Conservation (phyloP, 805 yeast species). For the Martiniozyma abietophila region DNA sequence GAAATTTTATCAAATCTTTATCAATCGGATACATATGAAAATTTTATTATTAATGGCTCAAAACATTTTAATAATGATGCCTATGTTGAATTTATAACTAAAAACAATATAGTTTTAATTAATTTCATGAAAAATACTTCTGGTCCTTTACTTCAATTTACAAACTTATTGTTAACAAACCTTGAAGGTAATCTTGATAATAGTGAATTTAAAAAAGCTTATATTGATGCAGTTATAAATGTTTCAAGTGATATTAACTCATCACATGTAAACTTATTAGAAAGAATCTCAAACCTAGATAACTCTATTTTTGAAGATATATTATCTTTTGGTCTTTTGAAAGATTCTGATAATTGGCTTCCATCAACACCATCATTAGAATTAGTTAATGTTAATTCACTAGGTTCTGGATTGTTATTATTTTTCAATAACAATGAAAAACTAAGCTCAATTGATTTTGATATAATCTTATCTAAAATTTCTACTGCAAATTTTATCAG, state of each 20-base stretch:
- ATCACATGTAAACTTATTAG: too few relatives aligned
- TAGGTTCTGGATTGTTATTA: conserved; percentile 16
- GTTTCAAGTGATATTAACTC: too few relatives aligned
- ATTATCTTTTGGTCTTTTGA: background rate
- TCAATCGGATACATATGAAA: conserved; percentile 13
- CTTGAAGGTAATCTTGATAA: too few relatives aligned
- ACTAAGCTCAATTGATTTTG: background rate
- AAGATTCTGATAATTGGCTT: conserved; percentile 1
- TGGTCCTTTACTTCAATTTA: too few relatives aligned
- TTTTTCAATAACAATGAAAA: conserved; percentile 9
- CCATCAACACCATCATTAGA: conserved; percentile 10
- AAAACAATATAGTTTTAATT: conserved; percentile 12
- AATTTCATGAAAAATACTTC: conserved; percentile 13
- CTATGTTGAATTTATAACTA: conserved; percentile 13
- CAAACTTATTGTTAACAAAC: too few relatives aligned
- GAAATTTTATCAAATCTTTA: conserved; percentile 29
- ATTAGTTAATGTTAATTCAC: conserved; percentile 17
- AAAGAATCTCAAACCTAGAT: background rate
- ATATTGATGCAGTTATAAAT: conserved; percentile 10
- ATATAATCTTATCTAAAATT: too few relatives aligned
- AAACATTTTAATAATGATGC: conserved; percentile 16
- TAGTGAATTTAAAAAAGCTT: conserved; percentile 12
- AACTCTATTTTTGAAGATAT: background rate
- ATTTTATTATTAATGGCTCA: conserved; percentile 18
- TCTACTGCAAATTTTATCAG: conserved; percentile 2